Evolutionary conservation across 2,329 filamentous ascomycete genomes (phyloP), one percentile per base, ranked within the genome.

Genomic region (Alternaria gaisen): DNA sequence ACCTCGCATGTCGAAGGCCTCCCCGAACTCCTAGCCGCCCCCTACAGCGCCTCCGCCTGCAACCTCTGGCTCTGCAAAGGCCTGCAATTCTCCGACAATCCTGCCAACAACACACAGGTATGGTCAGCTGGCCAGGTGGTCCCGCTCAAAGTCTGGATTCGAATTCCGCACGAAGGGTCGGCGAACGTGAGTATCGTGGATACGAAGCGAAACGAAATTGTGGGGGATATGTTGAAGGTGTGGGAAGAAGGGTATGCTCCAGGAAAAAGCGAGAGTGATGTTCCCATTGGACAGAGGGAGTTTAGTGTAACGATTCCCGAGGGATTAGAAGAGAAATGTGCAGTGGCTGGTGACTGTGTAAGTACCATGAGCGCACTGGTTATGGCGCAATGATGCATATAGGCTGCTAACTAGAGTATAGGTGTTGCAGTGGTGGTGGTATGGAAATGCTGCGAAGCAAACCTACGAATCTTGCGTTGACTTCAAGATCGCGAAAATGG

Each of bases 391-490:
- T n/a, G n/a, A 10, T 20, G 8, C 36, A 14, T 1, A 6, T 1
- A 20, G 22, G 6, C 14, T 16, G 41, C 56, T 60, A 41, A 62
- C 44, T 24, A 24, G 10, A 4, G 2, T 26, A 46, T 26, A 66
- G 53, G 57, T 84, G 83, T 68, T 89, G 57, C 87, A 89, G 75
- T 88, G 87, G 86, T 88, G 83, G 74, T 89, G 87, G 87, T 82
- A 86, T 64, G 86, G 86, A 4, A 75, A 76, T 8, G 79, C 77
- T 56, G 83, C 85, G 47, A 70, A 82, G 60, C 87, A 90, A 80
- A 88, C 87, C 1, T 89, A 89, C 68, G 84, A 88, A 77, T 83
- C 83, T 53, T 89, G 87, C 72, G 79, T 88, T 41, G 87, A 89
- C 68, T 88, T 90, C 63, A 80, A 73, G 50, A 74, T 82, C 24